Evolutionary conservation across 2,329 filamentous ascomycete genomes (phyloP), one percentile per base, ranked within the genome.

Genomic region (Nemania diffusa): DNA sequence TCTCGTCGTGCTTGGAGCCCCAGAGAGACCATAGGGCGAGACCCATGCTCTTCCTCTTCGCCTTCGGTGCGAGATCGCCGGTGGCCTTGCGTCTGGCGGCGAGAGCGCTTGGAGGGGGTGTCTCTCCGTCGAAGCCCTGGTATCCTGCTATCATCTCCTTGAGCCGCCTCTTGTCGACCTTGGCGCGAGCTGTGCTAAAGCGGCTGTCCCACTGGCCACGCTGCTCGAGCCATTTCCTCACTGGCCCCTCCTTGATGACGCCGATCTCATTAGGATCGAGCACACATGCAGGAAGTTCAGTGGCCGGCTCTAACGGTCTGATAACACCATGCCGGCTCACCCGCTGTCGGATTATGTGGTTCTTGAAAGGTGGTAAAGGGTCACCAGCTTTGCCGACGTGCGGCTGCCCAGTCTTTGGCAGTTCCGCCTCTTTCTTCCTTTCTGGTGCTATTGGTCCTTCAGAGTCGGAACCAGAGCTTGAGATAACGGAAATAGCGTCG

Each of bases 281-380:
- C 20, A 72, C 89, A 80, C 79, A 97, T 71, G 71, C 92, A 0
- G 87, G 84, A 0, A 97, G 84, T 3, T 92, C 87, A 0, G 85
- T 81, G 22, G 88, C 84, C 0, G 89, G 84, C 0, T 88, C 84
- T 5, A 99, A 84, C 0, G 88, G 85, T 65, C 90, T 89, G 24
- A 94, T 90, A 13, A 86, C 84, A 5, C 96, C 96, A 75, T 95
- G 89, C 1, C 91, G 85, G 68, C 92, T 92, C 22, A 98, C 90
- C 29, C 91, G 85, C 78, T 99, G 94, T 8, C 96, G 91, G 68
- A 99, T 94, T 94, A 98, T 97, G 78, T 97, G 90, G 67, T 91
- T 84, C 59, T 88, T 85, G 79, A 97, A 98, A 0, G 85, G 81
- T 0, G 94, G 95, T 0, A 97, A 81, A 3, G 92, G 87, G 73